Base-by-base conservation (phyloP, 768 basidiomycete species). In the Phanerochaete carnosa region DNA sequence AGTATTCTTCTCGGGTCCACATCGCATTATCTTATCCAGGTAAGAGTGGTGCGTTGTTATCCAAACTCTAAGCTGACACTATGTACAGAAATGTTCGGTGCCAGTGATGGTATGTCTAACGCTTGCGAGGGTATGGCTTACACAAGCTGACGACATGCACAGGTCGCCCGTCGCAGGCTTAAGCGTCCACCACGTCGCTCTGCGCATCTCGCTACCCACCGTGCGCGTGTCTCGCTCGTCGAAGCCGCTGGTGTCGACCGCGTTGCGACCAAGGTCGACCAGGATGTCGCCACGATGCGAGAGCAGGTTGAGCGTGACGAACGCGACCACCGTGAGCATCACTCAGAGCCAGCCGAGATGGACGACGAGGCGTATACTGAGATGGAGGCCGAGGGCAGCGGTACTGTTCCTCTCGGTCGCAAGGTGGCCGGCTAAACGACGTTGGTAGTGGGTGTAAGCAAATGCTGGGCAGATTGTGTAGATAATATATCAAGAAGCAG, bases 1-100 rank as follows among this genome's bases (percentile, higher is more conserved):
- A 22, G 94, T 28, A 95, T 96, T 65, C 80, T 98, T 2, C 86
- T 98, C 37, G 95, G 95, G 15, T 95, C 94, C 3, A 98, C 94
- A 1, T 96, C 94, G 1, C 93, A 98, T 73, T 98, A 98, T 70
- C 84, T 94, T 50, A 91, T 93, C 47, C 89, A 94, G 79, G 87
- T 87, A 60, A 64, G 75, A 65, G 52, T 15, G 33, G 19, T 32
- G 16, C 6, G 5, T 19, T 52, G 28, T 7, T 60, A 16, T 39
- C 45, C 33, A 43, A 22, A 23, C 28, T 49, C 52, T 53, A 26
- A 47, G n/a, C 22, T 12, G 15, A 35, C 25, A 19, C 32, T 15
- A 9, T 25, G 66, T 66, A 6, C 71, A 94, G 81, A 95, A 94
- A 75, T 95, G 93, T 62, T 93, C 93, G 16, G 95, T 96, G 0